Conservation (phyloP, 192 early-diverging fungal genomes). For the Allomyces macrogynus region DNA sequence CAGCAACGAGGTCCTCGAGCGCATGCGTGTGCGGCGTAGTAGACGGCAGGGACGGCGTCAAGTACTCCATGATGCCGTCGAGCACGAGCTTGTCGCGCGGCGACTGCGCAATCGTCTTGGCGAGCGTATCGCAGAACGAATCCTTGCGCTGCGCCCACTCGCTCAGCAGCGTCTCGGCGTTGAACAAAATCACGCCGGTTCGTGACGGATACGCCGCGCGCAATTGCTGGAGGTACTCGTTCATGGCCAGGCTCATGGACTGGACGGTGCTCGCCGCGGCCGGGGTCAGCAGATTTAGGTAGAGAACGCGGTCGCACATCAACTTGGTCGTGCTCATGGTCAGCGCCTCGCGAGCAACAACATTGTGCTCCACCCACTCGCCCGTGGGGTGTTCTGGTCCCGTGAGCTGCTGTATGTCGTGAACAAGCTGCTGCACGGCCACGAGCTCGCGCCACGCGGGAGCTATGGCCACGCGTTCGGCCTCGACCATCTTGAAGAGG, state of each 20-base stretch:
- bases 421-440: not conserved
- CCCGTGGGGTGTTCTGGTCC: not conserved
- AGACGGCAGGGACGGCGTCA: not conserved
- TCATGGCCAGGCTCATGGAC: not conserved
- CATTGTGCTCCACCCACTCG: not conserved
- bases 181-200: not conserved
- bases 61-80: not conserved
- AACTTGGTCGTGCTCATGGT: not conserved
- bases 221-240: not conserved
- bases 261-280: not conserved
- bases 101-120: not conserved
- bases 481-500: not conserved
- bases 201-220: not conserved
- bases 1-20: too few relatives aligned
- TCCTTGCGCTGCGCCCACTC: not conserved
- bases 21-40: too few relatives aligned
- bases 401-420: not conserved
- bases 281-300: not conserved
- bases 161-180: not conserved
- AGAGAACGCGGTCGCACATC: not conserved
- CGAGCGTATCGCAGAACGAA: not conserved
- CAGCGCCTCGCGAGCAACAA: not conserved
- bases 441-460: not conserved
- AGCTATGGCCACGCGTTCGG: not conserved
- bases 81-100: not conserved